Evolutionary conservation across 306 rosid species (phyloP), one percentile per base, ranked within the genome.

Genomic region (Quercus wislizeni): DNA sequence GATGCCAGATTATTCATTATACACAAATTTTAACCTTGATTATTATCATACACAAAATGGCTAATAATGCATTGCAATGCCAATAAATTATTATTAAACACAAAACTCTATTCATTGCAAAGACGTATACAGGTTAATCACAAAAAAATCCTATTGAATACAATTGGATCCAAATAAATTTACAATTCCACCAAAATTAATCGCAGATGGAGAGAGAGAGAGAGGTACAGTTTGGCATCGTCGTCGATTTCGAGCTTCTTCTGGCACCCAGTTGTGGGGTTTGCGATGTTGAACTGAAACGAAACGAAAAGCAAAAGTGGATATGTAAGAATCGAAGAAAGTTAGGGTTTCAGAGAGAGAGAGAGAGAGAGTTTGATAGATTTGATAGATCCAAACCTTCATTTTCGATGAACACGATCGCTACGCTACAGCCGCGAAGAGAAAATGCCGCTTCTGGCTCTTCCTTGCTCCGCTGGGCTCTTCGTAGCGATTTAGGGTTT

Each of bases 221-320:
- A 2, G 62, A 46, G 18, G 5, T 76, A 84, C 78, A 84, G 82
- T 69, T 77, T 85, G 28, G 69, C 65, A 31, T 76, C 87, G 55
- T 84, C 82, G 21, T 84, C 87, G 46, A 84, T 80, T 55, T 84
- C 82, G 11, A 84, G 82, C 85, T 80, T 84, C 67, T 84, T 80
- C 56, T 84, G 82, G 84, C 87, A 84, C 38, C 87, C 82, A 23
- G 85, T 80, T 68, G 74, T 84, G 63, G 87, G 84, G 46, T 84
- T 84, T 8, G 85, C 82, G 51, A 84, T 80, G 71, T 84, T 84
- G 23, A 84, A 84, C 82, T 77, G 70, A 33, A 77, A 80, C 19
- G 25, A 74, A 61, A 59, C 18, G 69, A 55, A 31, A 9, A 9
- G 21, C 1, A 55, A 30, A 57, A 9, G 1, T 6, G 17, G 20